Evolutionary conservation across 2,329 filamentous ascomycete genomes (phyloP).

Genomic region (Pyrenochaeta sp.): DNA sequence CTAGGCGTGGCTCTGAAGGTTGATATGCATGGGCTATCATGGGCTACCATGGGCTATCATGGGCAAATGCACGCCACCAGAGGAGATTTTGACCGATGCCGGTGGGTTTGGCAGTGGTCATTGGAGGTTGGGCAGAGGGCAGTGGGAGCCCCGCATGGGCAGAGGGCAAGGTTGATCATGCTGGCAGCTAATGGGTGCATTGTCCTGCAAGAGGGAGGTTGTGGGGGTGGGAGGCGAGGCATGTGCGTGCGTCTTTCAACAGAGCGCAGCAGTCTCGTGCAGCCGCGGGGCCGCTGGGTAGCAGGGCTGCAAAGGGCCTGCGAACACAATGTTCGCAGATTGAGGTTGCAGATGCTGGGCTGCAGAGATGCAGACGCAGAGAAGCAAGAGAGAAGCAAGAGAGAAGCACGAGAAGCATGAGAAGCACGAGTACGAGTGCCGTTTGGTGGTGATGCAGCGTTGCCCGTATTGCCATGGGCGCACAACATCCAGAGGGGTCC

Average conservation of each 20-base stretch:
- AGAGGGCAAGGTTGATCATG: conserved; percentile 2
- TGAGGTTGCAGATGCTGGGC: no score
- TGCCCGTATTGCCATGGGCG: no score
- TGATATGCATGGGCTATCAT: conserved; percentile 18
- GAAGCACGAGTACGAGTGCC: no score
- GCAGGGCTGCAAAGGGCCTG: conserved; percentile 25
- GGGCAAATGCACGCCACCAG: conserved; percentile 18
- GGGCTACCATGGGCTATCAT: background rate
- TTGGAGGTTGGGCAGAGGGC: conserved; percentile 12
- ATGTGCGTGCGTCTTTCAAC: conserved; percentile 21
- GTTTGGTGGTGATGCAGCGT: no score
- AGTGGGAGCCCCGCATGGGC: conserved; percentile 23
- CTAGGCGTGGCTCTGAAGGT: background rate
- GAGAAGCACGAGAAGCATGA: no score
- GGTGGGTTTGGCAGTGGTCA: conserved; percentile 5
- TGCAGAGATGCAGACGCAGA: no score
- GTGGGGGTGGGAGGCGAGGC: conserved; percentile 9
- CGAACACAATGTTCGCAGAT: conserved; percentile 33
- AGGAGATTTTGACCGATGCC: conserved; percentile 6
- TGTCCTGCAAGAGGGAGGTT: no score
- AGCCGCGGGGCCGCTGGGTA: conserved; percentile 16
- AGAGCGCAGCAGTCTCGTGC: conserved; percentile 38
- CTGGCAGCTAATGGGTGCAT: background rate
- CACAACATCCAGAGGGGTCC: conserved; percentile 10
- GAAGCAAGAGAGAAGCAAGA: no score